Evolutionary conservation across 805 yeast genomes (phyloP).

Genomic region (Ogataea trehaloabstinens): DNA sequence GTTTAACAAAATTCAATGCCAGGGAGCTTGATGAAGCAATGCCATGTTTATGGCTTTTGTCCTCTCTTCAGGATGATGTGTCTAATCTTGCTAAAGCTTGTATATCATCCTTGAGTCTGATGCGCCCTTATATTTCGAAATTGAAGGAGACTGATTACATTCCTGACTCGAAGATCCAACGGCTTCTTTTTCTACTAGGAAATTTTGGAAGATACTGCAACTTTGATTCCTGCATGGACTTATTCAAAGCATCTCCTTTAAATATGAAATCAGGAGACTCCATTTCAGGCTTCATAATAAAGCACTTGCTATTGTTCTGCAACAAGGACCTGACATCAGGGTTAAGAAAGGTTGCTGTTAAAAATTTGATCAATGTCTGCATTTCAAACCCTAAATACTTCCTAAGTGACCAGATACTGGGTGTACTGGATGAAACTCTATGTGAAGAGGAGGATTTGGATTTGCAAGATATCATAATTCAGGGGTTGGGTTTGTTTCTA

Average conservation of each 20-base stretch:
- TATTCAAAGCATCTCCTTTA: conserved; percentile 39
- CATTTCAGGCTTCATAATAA: conserved; percentile 55
- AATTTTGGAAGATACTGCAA: conserved; percentile 68
- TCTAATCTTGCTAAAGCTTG: conserved; percentile 59
- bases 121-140: conserved; percentile 44
- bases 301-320: conserved; percentile 57
- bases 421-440: conserved; percentile 52
- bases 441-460: conserved; percentile 31
- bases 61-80: conserved; percentile 45
- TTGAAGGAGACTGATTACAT: conserved; percentile 13
- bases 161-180: conserved; percentile 47
- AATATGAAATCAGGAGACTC: conserved; percentile 52
- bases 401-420: conserved; percentile 51
- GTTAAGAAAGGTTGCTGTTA: conserved; percentile 51
- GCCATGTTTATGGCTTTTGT: conserved; percentile 62
- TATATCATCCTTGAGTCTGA: conserved; percentile 52
- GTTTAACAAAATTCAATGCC: conserved; percentile 58
- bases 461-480: conserved; percentile 50
- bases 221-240: conserved; percentile 44
- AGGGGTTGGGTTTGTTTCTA: conserved; percentile 58
- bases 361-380: conserved; percentile 58
- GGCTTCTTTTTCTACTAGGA: conserved; percentile 64
- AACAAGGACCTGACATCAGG: conserved; percentile 23
- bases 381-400: conserved; percentile 65
- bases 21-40: conserved; percentile 71